Evolutionary conservation across 306 rosid species (phyloP).

Genomic region (Corylus americana): DNA sequence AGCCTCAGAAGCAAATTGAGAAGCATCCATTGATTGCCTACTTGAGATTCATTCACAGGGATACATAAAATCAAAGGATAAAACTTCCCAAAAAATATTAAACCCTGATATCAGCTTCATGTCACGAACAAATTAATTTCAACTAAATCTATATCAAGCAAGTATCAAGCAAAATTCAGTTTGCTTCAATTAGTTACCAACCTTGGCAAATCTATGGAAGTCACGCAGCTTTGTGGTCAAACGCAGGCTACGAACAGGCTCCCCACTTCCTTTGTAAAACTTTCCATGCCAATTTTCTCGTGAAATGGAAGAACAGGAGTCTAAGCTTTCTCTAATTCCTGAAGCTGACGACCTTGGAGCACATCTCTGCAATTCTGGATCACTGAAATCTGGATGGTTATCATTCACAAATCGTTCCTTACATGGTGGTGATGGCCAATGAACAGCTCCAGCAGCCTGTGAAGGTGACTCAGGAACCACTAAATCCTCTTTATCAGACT

Average conservation of each 20-base stretch:
- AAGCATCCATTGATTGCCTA: constrained; percentile 2
- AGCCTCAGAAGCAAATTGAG: background rate
- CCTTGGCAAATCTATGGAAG: constrained; percentile 87
- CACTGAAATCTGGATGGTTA: constrained; percentile 59
- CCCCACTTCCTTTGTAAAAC: constrained; percentile 70
- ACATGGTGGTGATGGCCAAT: constrained; percentile 47
- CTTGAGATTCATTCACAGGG: constrained; percentile 16
- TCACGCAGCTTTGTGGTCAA: constrained; percentile 93
- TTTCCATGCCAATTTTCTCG: constrained; percentile 80
- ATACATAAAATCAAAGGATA: constrained; percentile 4
- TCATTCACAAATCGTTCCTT: constrained; percentile 65
- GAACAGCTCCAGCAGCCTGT: constrained; percentile 34
- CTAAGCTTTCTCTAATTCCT: constrained; percentile 58
- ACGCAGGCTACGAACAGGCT: constrained; percentile 68
- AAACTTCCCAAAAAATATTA: background rate
- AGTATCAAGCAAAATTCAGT: background rate
- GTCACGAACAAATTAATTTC: background rate
- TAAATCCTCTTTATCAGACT: constrained; percentile 76
- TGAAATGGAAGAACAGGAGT: constrained; percentile 56
- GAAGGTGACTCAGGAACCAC: constrained; percentile 63
- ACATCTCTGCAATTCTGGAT: constrained; percentile 64
- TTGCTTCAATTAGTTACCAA: constrained; percentile 30
- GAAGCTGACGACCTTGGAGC: constrained; percentile 53
- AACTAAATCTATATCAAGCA: background rate
- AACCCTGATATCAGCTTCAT: background rate